Evolutionary conservation across 768 basidiomycete species (phyloP).

Genomic region (Collybiopsis luxurians): DNA sequence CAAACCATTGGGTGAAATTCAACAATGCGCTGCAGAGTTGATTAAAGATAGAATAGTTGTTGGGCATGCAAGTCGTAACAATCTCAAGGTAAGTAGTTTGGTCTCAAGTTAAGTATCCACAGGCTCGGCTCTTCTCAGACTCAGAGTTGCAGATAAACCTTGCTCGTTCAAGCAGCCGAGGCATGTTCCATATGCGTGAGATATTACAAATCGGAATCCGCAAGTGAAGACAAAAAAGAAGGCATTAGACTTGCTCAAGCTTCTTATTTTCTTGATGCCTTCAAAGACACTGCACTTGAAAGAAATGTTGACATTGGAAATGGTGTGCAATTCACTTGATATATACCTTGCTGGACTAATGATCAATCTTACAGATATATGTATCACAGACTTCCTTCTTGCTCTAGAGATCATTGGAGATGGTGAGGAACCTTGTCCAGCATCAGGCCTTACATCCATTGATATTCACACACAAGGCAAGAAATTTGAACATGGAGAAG

Average conservation of each 20-base stretch:
- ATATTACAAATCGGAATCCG: no score
- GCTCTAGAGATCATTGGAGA: not conserved
- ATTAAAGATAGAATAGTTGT: slow-evolving; percentile 78
- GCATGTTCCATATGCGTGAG: no score
- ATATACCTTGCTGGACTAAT: not conserved
- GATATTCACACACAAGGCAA: no score
- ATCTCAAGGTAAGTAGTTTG: slow-evolving; percentile 88
- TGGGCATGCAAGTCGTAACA: slow-evolving; percentile 90
- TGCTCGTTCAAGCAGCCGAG: no score
- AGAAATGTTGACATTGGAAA: no score
- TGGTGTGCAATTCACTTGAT: not conserved
- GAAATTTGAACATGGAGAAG: not conserved
- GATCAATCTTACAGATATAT: not conserved
- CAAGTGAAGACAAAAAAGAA: no score
- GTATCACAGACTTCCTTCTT: not conserved
- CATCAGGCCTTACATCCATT: not conserved
- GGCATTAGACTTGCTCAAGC: no score
- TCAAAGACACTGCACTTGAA: no score
- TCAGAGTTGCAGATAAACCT: no score
- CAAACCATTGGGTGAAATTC: slow-evolving; percentile 77
- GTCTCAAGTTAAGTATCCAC: no score
- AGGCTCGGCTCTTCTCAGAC: no score
- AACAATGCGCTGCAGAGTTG: slow-evolving; percentile 72
- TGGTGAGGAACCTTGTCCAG: not conserved
- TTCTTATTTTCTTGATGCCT: no score